Percentiles rank a stretch among this genome's conserved stretches.
Conservation (phyloP, 129 eudicot species). For the Saussurea involucrata region DNA sequence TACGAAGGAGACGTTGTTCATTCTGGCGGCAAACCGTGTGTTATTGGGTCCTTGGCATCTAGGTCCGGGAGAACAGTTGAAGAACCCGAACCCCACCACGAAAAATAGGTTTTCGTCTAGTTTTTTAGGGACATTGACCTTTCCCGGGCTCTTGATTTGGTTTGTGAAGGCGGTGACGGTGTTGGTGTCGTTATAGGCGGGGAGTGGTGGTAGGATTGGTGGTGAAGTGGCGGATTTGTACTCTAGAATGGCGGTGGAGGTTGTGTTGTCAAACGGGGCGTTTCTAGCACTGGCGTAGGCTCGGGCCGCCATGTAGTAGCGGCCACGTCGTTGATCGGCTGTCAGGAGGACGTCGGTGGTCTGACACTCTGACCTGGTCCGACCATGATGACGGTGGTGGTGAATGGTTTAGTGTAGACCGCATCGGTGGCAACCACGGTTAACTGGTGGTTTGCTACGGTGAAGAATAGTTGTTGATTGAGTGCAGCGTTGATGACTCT, state of each 20-base stretch:
- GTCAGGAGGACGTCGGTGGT: conserved; percentile 68
- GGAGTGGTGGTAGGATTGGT: conserved; percentile 55
- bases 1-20: conserved; percentile 72
- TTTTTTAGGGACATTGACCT: conserved; percentile 44
- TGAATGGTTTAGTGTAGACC: conserved; percentile 59
- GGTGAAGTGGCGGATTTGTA: conserved; percentile 36
- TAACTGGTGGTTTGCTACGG: conserved; percentile 65
- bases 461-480: conserved; percentile 78
- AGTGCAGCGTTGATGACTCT: conserved; percentile 87
- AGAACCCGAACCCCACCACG: conserved; percentile 55
- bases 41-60: conserved; percentile 75
- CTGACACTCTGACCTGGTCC: conserved; percentile 88
- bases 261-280: conserved; percentile 75
- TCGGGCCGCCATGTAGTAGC: conserved; percentile 78
- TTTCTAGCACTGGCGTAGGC: conserved; percentile 62
- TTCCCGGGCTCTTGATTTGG: conserved; percentile 49
- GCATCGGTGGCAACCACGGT: conserved; percentile 79
- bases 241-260: conserved; percentile 73
- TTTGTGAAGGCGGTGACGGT: conserved; percentile 49
- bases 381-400: conserved; percentile 58
- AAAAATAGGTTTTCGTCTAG: conserved; percentile 48
- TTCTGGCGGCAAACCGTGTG: conserved; percentile 72
- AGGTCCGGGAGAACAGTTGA: conserved; percentile 61
- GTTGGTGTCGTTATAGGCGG: conserved; percentile 70
- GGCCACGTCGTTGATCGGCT: conserved; percentile 57